Percentiles rank a stretch among this genome's conserved stretches.
Evolutionary conservation across 805 yeast genomes (phyloP).

Genomic region (Wickerhamomyces silvicola): DNA sequence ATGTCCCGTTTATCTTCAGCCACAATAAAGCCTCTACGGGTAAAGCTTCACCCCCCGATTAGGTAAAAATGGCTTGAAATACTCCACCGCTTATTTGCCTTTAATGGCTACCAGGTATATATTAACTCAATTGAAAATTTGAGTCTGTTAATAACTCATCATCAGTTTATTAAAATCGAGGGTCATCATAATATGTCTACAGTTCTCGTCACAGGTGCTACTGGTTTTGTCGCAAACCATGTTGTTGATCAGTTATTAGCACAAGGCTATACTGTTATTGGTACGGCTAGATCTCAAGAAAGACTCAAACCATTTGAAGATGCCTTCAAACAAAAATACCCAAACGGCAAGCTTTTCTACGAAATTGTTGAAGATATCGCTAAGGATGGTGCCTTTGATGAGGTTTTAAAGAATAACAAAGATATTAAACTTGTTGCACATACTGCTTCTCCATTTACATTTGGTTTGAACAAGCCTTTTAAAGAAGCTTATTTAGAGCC

Average conservation of each 20-base stretch:
- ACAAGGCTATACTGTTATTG: conserved; percentile 33
- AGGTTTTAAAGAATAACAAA: conserved; percentile 33
- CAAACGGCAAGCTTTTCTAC: conserved; percentile 28
- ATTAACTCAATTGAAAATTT: too few species aligned
- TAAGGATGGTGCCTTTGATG: conserved; percentile 35
- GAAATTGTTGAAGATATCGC: conserved; percentile 42
- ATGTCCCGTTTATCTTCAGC: too few species aligned
- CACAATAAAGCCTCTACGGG: too few species aligned
- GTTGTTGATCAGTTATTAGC: conserved; percentile 28
- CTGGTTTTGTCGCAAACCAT: conserved; percentile 40
- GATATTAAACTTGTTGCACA: conserved; percentile 50
- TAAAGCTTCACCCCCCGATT: too few species aligned
- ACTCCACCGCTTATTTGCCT: too few species aligned
- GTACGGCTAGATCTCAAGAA: conserved; percentile 17
- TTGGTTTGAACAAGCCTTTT: conserved; percentile 29
- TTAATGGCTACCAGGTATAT: too few species aligned
- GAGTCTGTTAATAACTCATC: too few species aligned
- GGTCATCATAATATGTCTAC: too few species aligned
- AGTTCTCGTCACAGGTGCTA: conserved; percentile 37
- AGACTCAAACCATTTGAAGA: conserved; percentile 7
- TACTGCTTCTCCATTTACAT: conserved; percentile 48
- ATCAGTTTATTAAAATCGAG: too few species aligned
- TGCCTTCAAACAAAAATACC: conserved; percentile 19
- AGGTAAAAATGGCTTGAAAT: too few species aligned
- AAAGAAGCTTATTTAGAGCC: conserved; percentile 50